Evolutionary conservation across 345 rosid species (phyloP), one percentile per base, ranked within the genome.

Genomic region (Eucalyptus cladocalyx): DNA sequence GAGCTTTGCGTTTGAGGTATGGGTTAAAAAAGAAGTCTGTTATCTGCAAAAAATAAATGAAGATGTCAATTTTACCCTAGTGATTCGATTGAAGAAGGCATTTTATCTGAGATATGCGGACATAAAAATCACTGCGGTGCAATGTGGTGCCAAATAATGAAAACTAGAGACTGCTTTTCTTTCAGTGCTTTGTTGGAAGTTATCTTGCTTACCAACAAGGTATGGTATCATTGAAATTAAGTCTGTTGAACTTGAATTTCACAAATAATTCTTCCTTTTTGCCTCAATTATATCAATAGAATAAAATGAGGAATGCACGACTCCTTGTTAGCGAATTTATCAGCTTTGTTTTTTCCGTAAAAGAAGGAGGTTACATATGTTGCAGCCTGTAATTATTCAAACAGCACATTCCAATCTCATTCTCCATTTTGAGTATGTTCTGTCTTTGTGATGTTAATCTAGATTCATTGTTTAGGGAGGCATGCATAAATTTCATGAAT

Each of bases 1-100:
- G 98, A 91, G 99, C 99, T 93, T 92, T 93, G 10, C 99, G 99
- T 87, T 92, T 97, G 88, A 97, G 99, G 99, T 97, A 91, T 47
- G 13, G 18, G 4, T n/a, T 30, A 86, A 88, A 16, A 76, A 24
- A 37, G 50, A 37, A 12, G 87, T 47, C 19, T 37, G 32, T 42
- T 80, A 51, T 76, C 69, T 76, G 72, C 40, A 21, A 40, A 65
- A 40, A 40, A 24, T 76, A 40, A 76, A 40, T 76, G 47, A 76
- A 50, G 10, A 19, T 86, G 40, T 86, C 62, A 50, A 50, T 32
- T 51, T 51, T 53, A 32, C 26, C 62, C 47, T n/a, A 37, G 81
- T 9, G 26, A 34, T 34, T 19, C 26, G 8, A 72, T 72, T 34
- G 26, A 37, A 72, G 81, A 34, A 72, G 45, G 43, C 42, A 72